Evolutionary conservation across 495 filamentous ascomycete genomes (phyloP).

Genomic region (Aspergillus ellipticus): DNA sequence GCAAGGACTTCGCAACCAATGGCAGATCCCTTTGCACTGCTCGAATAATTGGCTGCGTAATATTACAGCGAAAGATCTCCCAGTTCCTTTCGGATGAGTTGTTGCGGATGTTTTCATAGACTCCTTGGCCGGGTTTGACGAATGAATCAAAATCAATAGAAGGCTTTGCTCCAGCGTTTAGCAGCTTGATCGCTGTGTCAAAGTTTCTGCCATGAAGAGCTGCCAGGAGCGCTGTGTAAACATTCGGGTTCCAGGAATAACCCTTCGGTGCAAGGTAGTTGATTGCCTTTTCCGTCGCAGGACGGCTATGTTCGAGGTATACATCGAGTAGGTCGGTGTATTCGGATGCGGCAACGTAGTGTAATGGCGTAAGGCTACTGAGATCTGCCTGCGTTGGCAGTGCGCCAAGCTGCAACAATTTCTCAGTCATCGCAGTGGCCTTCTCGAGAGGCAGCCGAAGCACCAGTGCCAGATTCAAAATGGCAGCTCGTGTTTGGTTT

Average conservation of each 20-base stretch:
- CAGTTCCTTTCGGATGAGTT: slow-evolving; percentile 37
- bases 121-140: slow-evolving; percentile 31
- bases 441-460: slow-evolving; percentile 53
- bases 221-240: slow-evolving; percentile 38
- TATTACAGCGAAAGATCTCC: slow-evolving; percentile 27
- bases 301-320: slow-evolving; percentile 55
- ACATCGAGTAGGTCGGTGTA: slow-evolving; percentile 52
- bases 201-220: slow-evolving; percentile 38
- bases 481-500: slow-evolving; percentile 48
- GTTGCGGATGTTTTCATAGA: slow-evolving; percentile 7
- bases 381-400: slow-evolving; percentile 69
- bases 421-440: slow-evolving; percentile 54
- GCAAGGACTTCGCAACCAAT: slow-evolving; percentile 49
- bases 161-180: slow-evolving; percentile 42
- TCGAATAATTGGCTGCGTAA: slow-evolving; percentile 57
- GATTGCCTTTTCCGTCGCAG: slow-evolving; percentile 57
- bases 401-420: slow-evolving; percentile 65
- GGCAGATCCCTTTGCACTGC: slow-evolving; percentile 52
- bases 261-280: slow-evolving; percentile 49
- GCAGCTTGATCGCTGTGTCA: slow-evolving; percentile 36
- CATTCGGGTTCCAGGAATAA: slow-evolving; percentile 8
- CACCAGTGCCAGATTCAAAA: slow-evolving; percentile 62
- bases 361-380: slow-evolving; percentile 54
- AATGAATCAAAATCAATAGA: slow-evolving; percentile 36
- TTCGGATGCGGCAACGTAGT: slow-evolving; percentile 47